Conservation (phyloP, 2,329 filamentous ascomycete species). For the Ophiostoma novo-ulmi region DNA sequence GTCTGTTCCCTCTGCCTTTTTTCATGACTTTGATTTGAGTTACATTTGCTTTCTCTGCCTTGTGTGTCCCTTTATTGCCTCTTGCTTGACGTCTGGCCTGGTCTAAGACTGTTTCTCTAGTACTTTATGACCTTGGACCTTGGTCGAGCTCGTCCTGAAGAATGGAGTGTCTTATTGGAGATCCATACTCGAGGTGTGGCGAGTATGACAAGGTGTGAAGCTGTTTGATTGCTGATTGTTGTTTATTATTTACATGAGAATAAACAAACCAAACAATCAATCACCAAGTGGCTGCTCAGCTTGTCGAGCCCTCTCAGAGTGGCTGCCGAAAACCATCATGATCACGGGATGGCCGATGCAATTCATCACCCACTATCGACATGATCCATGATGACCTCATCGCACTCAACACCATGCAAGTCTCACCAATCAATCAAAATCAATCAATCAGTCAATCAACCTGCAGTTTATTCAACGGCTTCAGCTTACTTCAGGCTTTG, state of each 20-base stretch:
- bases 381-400: conserved; percentile 2
- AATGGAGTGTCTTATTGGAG: conserved; percentile 20
- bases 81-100: neutral
- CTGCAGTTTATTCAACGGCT: neutral
- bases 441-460: neutral
- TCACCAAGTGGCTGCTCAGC: neutral
- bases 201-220: conserved; percentile 6
- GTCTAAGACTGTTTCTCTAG: neutral
- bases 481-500: neutral
- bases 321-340: neutral
- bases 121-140: conserved; percentile 9
- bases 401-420: neutral
- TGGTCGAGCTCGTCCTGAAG: conserved; percentile 18
- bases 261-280: neutral
- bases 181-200: conserved; percentile 8
- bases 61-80: neutral
- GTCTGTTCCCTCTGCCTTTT: neutral
- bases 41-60: conserved; percentile 6
- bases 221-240: neutral
- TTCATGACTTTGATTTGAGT: neutral
- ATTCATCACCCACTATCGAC: neutral
- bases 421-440: neutral
- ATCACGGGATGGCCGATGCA: neutral
- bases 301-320: neutral
- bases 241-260: conserved; percentile 7